phyloP scores from a whole-genome alignment of 2,329 filamentous ascomycete species.

The Neofusicoccum parvum region DNA sequence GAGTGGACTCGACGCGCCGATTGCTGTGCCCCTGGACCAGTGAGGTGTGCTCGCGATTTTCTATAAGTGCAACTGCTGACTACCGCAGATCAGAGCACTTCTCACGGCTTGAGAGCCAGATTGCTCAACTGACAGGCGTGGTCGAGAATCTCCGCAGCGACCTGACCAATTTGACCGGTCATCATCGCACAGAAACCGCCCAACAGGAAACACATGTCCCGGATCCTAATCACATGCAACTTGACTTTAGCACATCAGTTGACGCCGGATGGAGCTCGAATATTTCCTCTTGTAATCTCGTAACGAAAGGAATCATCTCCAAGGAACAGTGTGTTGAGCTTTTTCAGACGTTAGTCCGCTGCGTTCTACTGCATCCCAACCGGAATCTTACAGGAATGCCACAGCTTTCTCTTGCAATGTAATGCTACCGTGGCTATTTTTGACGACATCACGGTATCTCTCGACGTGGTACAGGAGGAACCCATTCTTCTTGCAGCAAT shows the following conservation, averaged over 20 bases:
- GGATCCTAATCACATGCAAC: not conserved
- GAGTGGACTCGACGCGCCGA: not conserved
- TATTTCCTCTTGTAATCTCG: not conserved
- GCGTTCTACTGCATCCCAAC: too few species aligned
- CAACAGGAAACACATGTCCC: too few species aligned
- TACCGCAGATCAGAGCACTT: not conserved
- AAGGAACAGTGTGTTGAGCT: not conserved
- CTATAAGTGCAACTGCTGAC: not conserved
- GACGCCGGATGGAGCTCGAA: not conserved
- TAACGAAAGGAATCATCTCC: not conserved
- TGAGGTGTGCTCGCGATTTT: not conserved
- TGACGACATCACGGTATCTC: not conserved
- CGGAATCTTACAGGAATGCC: not conserved
- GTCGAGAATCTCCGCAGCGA: not conserved
- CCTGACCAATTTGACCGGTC: not conserved
- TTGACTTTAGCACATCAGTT: too few species aligned
- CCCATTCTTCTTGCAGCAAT: slow-evolving; percentile 2
- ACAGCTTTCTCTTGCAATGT: not conserved
- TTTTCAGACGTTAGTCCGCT: not conserved
- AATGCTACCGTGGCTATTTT: not conserved
- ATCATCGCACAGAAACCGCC: not conserved
- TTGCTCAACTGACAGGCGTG: not conserved
- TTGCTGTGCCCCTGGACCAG: not conserved
- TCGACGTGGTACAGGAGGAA: not conserved
- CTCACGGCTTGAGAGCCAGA: not conserved